Percentiles rank a stretch among this genome's conserved stretches.
Conservation (phyloP, 2,329 filamentous ascomycete genomes). For the Phaeophleospora eucalypticola region DNA sequence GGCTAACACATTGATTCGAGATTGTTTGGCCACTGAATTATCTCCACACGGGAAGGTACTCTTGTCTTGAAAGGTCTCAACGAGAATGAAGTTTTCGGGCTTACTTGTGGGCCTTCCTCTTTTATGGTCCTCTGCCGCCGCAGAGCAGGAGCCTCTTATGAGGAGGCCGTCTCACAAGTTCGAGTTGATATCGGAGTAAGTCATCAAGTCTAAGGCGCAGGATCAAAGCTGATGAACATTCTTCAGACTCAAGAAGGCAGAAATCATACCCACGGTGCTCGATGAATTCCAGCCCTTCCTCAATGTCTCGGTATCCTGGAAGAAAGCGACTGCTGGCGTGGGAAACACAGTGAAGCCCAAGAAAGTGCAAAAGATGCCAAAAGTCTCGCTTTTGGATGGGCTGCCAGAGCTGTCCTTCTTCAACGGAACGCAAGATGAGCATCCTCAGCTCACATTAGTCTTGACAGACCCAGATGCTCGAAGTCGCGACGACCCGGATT, state of each 20-base stretch:
- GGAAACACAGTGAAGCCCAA: slow-evolving; percentile 53
- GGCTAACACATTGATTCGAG: no score
- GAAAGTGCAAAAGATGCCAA: slow-evolving; percentile 40
- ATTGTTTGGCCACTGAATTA: no score
- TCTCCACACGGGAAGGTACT: no score
- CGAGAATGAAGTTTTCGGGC: no score
- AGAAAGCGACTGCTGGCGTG: slow-evolving; percentile 43
- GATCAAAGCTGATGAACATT: not conserved
- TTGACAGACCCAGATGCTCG: slow-evolving; percentile 59
- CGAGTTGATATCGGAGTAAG: not conserved
- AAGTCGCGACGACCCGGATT: slow-evolving; percentile 49
- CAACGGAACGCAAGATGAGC: not conserved
- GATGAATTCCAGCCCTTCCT: slow-evolving; percentile 56
- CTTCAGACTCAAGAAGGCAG: slow-evolving; percentile 27
- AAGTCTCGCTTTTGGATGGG: slow-evolving; percentile 29
- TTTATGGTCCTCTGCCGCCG: no score
- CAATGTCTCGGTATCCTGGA: slow-evolving; percentile 47
- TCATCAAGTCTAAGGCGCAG: not conserved
- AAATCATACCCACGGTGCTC: slow-evolving; percentile 46
- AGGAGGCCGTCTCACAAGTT: not conserved
- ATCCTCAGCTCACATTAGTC: slow-evolving; percentile 44
- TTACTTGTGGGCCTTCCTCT: no score
- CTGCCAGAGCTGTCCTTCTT: slow-evolving; percentile 7
- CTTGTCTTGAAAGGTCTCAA: no score
- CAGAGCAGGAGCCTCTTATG: no score